Evolutionary conservation across 192 early-diverging fungal species (phyloP), one percentile per base, ranked within the genome.

Genomic region (Gryganskiella cystojenkinii): DNA sequence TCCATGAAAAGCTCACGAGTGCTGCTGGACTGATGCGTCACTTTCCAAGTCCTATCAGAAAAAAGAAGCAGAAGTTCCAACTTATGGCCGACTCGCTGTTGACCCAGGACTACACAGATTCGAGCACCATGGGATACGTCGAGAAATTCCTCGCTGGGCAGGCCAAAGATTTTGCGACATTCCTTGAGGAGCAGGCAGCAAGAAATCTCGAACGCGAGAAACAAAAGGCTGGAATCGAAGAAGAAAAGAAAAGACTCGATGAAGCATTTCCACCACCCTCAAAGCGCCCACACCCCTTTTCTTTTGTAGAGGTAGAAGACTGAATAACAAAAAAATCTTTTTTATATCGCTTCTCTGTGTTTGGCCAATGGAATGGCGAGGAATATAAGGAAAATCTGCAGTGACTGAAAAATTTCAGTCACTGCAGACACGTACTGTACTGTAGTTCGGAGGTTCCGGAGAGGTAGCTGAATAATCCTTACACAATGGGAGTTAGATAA

Each of bases 81-180:
- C 27, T 53, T 11, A 3, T 53, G n/a, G 52, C 52, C n/a, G 52
- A 53, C 28, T 53, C 52, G 4, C 28, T 53, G 52, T 22, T 53
- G 52, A 53, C 52, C 27, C 52, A 22, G 2, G 52, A 53, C 52
- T 53, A 53, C 52, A 28, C 27, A 22, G 27, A 53, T 53, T n/a
- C 3, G 2, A 4, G 9, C 3, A 53, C 24, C 27, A 7, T 4
- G 9, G 11, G 5, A 3, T 53, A 53, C 52, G 22, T 53, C 52
- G 28, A 53, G 24, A 27, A 27, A 25, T 53, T 53, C 27, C 22
- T 53, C n/a, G 27, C 4, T 3, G 14, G 7, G 24, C 52, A 53
- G 52, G 52, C 52, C 19, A 50, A 50, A 22, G n/a, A n/a, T n/a
- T n/a, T n/a, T n/a, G n/a, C n/a, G n/a, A n/a, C n/a, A n/a, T n/a